These are phyloP conservation scores for Cymodocea nodosa DNA, from an alignment of 116 monocot genomes.

Conservation along the genomic window DNA sequence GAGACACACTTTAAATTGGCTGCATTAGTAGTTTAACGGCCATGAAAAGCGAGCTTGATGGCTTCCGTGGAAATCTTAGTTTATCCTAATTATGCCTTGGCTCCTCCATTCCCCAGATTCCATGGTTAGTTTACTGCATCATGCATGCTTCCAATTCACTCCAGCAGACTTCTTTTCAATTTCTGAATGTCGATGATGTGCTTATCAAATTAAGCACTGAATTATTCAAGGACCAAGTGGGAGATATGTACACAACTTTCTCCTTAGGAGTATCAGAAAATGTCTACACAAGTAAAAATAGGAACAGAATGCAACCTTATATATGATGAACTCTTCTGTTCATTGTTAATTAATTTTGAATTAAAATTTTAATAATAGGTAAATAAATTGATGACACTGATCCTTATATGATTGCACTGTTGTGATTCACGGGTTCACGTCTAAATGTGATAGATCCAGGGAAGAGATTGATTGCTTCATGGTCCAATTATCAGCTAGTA, in stretches of 20 bases:
- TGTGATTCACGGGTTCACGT: not conserved
- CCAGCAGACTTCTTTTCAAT: conserved; percentile 3
- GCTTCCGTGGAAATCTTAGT: not conserved
- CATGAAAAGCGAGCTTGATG: not conserved
- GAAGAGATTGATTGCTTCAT: not conserved
- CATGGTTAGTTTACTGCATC: not conserved
- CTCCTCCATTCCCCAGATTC: conserved; percentile 3
- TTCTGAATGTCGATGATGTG: conserved; percentile 1
- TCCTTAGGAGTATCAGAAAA: not conserved
- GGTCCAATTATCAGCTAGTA: no score
- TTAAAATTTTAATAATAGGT: no score
- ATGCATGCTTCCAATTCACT: conserved; percentile 9
- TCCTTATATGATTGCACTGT: not conserved
- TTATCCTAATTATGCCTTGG: not conserved
- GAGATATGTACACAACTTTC: not conserved
- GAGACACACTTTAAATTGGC: no score
- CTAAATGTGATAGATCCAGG: not conserved
- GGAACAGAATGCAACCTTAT: no score
- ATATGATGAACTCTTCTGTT: no score
- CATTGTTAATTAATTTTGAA: no score
- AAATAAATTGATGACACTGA: conserved; percentile 6
- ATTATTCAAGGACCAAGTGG: conserved; percentile 4
- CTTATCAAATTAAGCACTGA: not conserved
- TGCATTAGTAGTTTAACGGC: not conserved
- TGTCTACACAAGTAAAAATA: no score